Evolutionary conservation across 2,329 filamentous ascomycete genomes (phyloP).

Genomic region (Juglanconis juglandina): DNA sequence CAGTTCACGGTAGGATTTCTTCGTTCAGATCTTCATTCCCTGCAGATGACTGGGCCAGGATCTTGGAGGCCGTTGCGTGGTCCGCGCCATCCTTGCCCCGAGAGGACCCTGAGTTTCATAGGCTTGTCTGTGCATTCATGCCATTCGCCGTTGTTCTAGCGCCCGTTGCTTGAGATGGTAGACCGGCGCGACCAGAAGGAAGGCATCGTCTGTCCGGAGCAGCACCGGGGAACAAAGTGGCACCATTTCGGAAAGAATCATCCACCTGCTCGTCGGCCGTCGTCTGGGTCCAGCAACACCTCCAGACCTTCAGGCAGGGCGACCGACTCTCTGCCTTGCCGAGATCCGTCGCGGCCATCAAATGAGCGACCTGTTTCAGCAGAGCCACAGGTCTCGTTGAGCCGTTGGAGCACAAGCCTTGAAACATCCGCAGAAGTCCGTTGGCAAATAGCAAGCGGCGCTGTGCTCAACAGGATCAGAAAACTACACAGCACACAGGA

Average conservation of each 20-base stretch:
- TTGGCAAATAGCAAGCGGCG: conserved; percentile 2
- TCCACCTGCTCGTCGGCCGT: background rate
- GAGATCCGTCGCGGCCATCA: background rate
- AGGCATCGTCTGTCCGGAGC: conserved; percentile 1
- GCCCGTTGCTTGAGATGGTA: conserved; percentile 1
- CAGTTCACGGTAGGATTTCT: background rate
- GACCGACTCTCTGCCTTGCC: background rate
- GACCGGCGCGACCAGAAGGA: background rate
- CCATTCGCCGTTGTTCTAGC: conserved; percentile 11
- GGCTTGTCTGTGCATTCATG: conserved; percentile 5
- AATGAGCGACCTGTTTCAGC: conserved; percentile 11
- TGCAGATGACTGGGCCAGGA: conserved; percentile 5
- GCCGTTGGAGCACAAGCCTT: conserved; percentile 12
- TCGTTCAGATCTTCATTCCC: conserved; percentile 9
- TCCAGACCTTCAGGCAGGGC: background rate
- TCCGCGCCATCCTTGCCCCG: conserved; percentile 17
- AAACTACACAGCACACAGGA: background rate
- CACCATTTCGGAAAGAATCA: background rate
- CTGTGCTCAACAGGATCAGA: background rate
- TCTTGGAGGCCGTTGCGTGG: conserved; percentile 6
- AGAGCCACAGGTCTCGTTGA: conserved; percentile 3
- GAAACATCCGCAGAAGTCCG: conserved; percentile 8
- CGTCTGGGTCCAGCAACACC: background rate
- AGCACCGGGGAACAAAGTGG: background rate
- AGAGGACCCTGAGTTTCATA: conserved; percentile 14